Evolutionary conservation across 2,329 filamentous ascomycete species (phyloP).

Genomic region (Emmonsiellopsis sp.): DNA sequence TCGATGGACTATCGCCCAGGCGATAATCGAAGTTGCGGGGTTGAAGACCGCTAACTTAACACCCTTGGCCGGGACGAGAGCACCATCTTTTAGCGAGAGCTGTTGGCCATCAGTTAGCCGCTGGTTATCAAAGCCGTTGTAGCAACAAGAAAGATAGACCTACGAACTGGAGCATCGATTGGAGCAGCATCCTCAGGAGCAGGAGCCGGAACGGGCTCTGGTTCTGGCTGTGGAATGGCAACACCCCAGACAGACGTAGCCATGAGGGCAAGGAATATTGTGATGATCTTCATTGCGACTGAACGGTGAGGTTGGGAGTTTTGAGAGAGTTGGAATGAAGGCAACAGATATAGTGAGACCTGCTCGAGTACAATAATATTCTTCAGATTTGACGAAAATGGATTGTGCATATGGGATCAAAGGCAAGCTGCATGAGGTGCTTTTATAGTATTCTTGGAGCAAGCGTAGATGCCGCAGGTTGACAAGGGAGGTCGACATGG

Average conservation of each 20-base stretch:
- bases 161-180: neutral
- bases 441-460: conserved; percentile 2
- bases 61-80: conserved; percentile 23
- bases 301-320: conserved; percentile 3
- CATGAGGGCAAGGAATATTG: conserved; percentile 32
- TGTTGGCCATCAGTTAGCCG: conserved; percentile 16
- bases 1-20: neutral
- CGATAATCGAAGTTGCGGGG: neutral
- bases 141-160: conserved; percentile 2
- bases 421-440: neutral
- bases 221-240: conserved; percentile 13
- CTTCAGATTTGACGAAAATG: neutral
- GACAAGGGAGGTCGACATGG: neutral
- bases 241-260: conserved; percentile 26
- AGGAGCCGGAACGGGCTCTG: neutral
- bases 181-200: neutral
- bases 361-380: conserved; percentile 1
- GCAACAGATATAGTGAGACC: conserved; percentile 8
- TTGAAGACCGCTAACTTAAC: conserved; percentile 20
- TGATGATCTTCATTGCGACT: conserved; percentile 40
- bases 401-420: neutral
- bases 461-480: neutral
- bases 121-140: conserved; percentile 17
- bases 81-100: conserved; percentile 23
- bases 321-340: conserved; percentile 6